phyloP scores from a whole-genome alignment of 805 yeast species.

The Teunomyces pallodes region DNA sequence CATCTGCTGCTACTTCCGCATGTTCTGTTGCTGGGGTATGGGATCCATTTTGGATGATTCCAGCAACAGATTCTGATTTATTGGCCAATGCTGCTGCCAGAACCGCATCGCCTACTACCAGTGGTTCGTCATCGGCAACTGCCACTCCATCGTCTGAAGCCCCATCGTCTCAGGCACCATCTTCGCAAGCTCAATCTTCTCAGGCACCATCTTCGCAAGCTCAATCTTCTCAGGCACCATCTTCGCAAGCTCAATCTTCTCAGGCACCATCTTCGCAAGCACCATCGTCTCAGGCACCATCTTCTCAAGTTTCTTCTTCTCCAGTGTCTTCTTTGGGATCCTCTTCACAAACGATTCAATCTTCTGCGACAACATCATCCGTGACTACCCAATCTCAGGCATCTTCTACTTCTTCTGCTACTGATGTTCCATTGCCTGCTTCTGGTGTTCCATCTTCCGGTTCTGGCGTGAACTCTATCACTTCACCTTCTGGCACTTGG shows the following conservation, averaged over 20 bases:
- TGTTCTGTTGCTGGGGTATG: slow-evolving; percentile 37
- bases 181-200: background rate
- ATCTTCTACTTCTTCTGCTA: background rate
- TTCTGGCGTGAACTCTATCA: background rate
- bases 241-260: background rate
- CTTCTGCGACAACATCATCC: too few relatives aligned
- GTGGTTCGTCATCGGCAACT: slow-evolving; percentile 8
- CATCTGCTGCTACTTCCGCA: slow-evolving; percentile 29
- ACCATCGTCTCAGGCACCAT: background rate
- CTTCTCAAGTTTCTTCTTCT: too few relatives aligned
- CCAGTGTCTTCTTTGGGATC: too few relatives aligned
- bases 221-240: background rate
- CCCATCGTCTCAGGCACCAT: background rate
- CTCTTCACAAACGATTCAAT: too few relatives aligned
- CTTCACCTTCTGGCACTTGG: background rate
- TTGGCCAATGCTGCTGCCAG: slow-evolving; percentile 25
- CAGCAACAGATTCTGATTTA: slow-evolving; percentile 21
- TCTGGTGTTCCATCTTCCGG: background rate
- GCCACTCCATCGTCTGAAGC: slow-evolving; percentile 3
- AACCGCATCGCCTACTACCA: slow-evolving; percentile 13
- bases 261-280: background rate
- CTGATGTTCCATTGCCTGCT: background rate
- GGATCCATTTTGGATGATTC: slow-evolving; percentile 32
- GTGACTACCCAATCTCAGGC: background rate
- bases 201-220: background rate